Evolutionary conservation across 2,329 filamentous ascomycete genomes (phyloP), one percentile per base, ranked within the genome.

Genomic region (Verticillium zaregamsianum): DNA sequence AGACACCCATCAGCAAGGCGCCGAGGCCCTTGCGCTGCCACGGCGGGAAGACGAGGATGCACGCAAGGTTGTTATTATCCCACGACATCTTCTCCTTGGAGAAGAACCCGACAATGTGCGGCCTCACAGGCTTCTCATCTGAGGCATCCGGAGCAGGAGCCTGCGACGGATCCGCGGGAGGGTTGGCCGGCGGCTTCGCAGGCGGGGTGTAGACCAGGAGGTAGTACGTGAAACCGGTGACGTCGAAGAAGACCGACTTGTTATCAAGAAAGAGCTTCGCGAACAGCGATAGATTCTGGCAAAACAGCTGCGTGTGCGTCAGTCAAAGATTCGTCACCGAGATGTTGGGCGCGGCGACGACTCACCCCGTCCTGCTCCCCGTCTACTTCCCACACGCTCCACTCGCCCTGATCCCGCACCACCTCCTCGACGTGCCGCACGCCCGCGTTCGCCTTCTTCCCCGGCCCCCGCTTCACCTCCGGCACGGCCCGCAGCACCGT

Each of bases 51-150:
- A 98, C 86, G 7, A 98, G 82, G 68, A 99, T 99, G 73, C 95
- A 99, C 1, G 95, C 95, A 5, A 99, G 83, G 67, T 98, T 99
- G 76, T 99, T 98, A 70, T 94, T 93, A 71, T 99, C 95, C 94
- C 95, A 99, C 3, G 92, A 97, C 82, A 97, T 90, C 74, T 98
- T 98, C 76, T 99, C 95, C 73, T 99, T 98, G 66, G 91, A 96
- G 79, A 98, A 99, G 82, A 98, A 98, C n/a, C 95, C 95, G 1
- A 94, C 86, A 33, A 97, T 88, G 70, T 89, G 86, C 23, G 70
- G 67, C 17, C 32, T 25, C 17, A 39, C 35, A 15, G 52, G 59
- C 17, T 37, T 63, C 1, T 52, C 55, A 14, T 66, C 61, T 15
- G 64, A 45, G 12, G 61, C 55, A 39, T 56, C 63, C 11, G 61